These are phyloP conservation scores for Magnaporthales sp. DNA, from an alignment of 2,329 filamentous ascomycete genomes.

Conservation along the genomic window DNA sequence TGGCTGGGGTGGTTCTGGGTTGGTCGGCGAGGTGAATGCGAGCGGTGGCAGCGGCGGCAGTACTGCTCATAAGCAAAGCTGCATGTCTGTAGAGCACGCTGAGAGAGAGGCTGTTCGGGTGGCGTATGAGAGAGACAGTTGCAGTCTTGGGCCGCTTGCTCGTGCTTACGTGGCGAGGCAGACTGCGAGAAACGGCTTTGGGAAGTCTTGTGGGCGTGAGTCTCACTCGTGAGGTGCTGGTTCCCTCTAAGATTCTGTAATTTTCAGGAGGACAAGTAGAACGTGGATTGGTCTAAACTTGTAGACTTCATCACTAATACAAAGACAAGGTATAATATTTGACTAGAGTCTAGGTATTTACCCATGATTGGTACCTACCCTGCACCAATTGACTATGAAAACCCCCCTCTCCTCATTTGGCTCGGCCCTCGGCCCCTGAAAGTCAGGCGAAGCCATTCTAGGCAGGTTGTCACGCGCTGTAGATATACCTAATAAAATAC, in stretches of 20 bases:
- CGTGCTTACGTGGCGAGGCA: not conserved
- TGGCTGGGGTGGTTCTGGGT: not conserved
- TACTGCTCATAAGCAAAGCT: not conserved
- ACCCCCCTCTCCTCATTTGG: not conserved
- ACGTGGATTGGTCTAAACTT: not conserved
- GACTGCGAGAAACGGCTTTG: not conserved
- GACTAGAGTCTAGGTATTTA: no score
- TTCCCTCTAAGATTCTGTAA: not conserved
- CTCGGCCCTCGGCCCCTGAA: not conserved
- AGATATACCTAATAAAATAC: not conserved
- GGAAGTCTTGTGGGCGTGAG: not conserved
- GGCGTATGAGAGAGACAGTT: not conserved
- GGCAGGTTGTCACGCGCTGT: no score
- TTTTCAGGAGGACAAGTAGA: not conserved
- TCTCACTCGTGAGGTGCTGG: not conserved
- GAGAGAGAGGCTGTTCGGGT: not conserved
- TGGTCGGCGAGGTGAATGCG: not conserved
- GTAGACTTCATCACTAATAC: not conserved
- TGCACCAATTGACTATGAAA: not conserved
- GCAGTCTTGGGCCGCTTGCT: not conserved
- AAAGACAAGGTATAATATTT: not conserved
- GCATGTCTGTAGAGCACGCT: not conserved
- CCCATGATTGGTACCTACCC: not conserved
- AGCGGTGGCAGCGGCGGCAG: not conserved
- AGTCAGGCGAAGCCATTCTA: not conserved